These are phyloP conservation scores for Populus davidiana DNA, from an alignment of 345 rosid species.

Conservation along the genomic window DNA sequence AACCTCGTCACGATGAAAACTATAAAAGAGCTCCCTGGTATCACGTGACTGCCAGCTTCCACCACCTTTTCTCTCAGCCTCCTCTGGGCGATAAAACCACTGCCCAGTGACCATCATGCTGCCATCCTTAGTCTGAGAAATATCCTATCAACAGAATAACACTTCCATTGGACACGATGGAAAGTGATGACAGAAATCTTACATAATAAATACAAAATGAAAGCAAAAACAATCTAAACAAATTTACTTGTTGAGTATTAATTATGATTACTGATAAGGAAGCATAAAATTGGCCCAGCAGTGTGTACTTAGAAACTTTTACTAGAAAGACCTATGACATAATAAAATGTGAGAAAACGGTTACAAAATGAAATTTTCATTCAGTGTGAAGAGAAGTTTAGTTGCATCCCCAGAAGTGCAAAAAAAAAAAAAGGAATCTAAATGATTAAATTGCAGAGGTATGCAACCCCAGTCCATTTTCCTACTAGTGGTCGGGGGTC, in stretches of 20 bases:
- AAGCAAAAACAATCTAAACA: background rate
- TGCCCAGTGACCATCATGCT: slow-evolving; percentile 83
- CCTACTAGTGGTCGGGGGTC: background rate
- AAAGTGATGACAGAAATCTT: background rate
- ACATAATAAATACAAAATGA: background rate
- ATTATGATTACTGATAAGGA: too few species aligned
- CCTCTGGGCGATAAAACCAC: slow-evolving; percentile 99
- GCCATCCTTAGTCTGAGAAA: slow-evolving; percentile 57
- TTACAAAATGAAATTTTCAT: background rate
- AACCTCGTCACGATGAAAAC: slow-evolving; percentile 91
- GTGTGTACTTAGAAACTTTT: background rate
- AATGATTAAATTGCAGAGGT: background rate
- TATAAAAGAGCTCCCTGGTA: slow-evolving; percentile 85
- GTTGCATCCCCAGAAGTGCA: background rate
- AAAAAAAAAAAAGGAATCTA: background rate
- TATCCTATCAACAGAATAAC: slow-evolving; percentile 52
- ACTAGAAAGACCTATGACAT: background rate
- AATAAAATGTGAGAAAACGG: background rate
- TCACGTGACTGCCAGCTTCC: slow-evolving; percentile 88
- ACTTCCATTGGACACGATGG: slow-evolving; percentile 4
- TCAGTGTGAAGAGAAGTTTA: background rate
- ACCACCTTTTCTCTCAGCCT: slow-evolving; percentile 89
- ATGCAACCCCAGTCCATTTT: background rate
- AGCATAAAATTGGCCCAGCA: background rate
- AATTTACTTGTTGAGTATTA: background rate